Evolutionary conservation across 2,329 filamentous ascomycete species (phyloP).

Genomic region (Talaromyces funiculosus): DNA sequence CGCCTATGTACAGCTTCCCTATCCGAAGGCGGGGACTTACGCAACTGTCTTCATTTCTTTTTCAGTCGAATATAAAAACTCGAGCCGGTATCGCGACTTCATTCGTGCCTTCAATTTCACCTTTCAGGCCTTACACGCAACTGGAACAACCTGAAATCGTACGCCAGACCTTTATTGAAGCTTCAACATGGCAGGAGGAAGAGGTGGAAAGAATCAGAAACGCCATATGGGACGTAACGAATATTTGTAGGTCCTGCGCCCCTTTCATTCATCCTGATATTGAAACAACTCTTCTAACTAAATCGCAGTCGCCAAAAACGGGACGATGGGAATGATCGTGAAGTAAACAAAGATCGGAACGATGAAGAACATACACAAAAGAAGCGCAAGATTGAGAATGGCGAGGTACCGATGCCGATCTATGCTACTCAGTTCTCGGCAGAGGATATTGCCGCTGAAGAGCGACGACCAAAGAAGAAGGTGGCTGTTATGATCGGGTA

Average conservation of each 20-base stretch:
- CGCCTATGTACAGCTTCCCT: background rate
- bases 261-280: constrained; percentile 8
- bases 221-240: constrained; percentile 62
- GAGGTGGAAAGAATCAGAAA: constrained; percentile 51
- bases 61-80: background rate
- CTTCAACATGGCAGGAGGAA: constrained; percentile 22
- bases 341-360: constrained; percentile 42
- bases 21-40: background rate
- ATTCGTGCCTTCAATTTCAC: background rate
- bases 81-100: background rate
- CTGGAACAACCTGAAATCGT: background rate
- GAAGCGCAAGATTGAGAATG: constrained; percentile 49
- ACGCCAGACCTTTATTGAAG: background rate
- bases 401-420: constrained; percentile 41
- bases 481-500: constrained; percentile 95
- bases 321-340: constrained; percentile 46
- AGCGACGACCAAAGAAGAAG: constrained; percentile 87
- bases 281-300: constrained; percentile 41
- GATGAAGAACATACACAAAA: constrained; percentile 50
- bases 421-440: constrained; percentile 58
- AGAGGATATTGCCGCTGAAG: constrained; percentile 83
- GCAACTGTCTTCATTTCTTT: background rate
- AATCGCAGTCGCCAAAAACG: constrained; percentile 47
- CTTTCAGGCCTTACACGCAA: background rate
- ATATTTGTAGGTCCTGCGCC: constrained; percentile 50